Base-by-base conservation (phyloP, 2,329 filamentous ascomycete genomes). In the Pezicula neosporulosa region DNA sequence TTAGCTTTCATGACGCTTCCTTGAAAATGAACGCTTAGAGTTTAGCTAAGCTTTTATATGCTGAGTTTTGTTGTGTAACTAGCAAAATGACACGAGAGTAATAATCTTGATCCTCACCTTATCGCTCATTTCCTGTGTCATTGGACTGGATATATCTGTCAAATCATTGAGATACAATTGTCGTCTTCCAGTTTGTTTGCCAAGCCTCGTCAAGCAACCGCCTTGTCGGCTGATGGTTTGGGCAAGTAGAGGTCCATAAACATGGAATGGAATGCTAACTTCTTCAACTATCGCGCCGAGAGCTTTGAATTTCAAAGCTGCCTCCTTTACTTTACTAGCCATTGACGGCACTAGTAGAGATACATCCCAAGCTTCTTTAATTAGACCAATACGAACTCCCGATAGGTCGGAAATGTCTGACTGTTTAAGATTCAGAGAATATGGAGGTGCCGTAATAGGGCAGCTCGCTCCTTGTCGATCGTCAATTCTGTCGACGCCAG, bases 211-310 rank as follows among this genome's bases (percentile, higher is more conserved):
- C 47, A 59, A 49, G 3, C 44, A 52, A 19, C 56, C 49, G 27
- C 58, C 56, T 41, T 59, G 53, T 27, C 55, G 47, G 37, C 51
- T 53, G 35, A 45, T 30, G 8, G 53, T 55, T 15, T 50, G 49
- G 39, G 56, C 59, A 3, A 60, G 53, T 7, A 53, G 53, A 3
- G 56, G 54, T n/a, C 51, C 58, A 18, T 55, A 49, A 21, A 51
- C 53, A 44, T 79, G 77, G 1, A 72, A 59, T 0, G 78, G 78
- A 10, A 82, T 66, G 0, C 75, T 78, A 1, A 82, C 66, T 46
- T 80, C 72, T 27, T 74, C 70, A 0, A 82, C 68, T 0, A 56
- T 67, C 4, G 79, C 79, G 0, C 79, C 79, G 0, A 81, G 66
- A 0, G 67, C 61, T 36, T 64, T 54, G 49, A 81, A 71, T 18